Evolutionary conservation across 768 basidiomycete genomes (phyloP).

Genomic region (Butyriboletus loyo): DNA sequence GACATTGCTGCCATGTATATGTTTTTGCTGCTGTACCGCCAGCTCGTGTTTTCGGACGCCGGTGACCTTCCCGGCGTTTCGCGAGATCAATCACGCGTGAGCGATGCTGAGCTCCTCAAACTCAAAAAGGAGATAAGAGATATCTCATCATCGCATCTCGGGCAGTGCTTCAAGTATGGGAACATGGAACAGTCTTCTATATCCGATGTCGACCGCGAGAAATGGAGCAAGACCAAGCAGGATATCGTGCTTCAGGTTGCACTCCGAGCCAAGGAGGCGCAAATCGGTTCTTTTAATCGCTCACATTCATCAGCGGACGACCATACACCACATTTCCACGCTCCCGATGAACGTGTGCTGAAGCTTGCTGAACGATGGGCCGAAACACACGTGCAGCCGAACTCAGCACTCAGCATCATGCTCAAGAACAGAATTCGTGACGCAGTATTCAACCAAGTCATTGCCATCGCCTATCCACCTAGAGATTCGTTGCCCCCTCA

Average conservation of each 20-base stretch:
- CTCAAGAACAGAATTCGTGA: slow-evolving; percentile 63
- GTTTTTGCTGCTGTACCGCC: slow-evolving; percentile 77
- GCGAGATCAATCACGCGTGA: slow-evolving; percentile 39
- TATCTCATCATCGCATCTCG: slow-evolving; percentile 55
- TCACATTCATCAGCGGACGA: slow-evolving; percentile 24
- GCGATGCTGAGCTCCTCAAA: slow-evolving; percentile 51
- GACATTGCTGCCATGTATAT: slow-evolving; percentile 77
- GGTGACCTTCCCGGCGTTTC: slow-evolving; percentile 28
- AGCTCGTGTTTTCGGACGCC: slow-evolving; percentile 56
- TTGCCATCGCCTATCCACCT: slow-evolving; percentile 50
- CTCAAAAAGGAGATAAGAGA: slow-evolving; percentile 78
- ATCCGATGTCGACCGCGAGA: slow-evolving; percentile 42
- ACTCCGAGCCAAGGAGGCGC: slow-evolving; percentile 55
- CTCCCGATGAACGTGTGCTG: slow-evolving; percentile 52
- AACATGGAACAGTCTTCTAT: slow-evolving; percentile 23
- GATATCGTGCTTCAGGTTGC: slow-evolving; percentile 77
- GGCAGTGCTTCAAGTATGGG: slow-evolving; percentile 49
- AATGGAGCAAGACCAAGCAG: slow-evolving; percentile 54
- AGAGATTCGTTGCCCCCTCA: slow-evolving; percentile 35
- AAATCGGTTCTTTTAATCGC: slow-evolving; percentile 25
- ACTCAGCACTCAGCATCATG: slow-evolving; percentile 57
- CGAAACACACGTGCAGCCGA: slow-evolving; percentile 58
- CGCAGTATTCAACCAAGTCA: slow-evolving; percentile 58
- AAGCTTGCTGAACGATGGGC: slow-evolving; percentile 69
- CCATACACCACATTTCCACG: slow-evolving; percentile 22